Base-by-base conservation (phyloP, 768 basidiomycete genomes). In the Gymnopilus dilepis region DNA sequence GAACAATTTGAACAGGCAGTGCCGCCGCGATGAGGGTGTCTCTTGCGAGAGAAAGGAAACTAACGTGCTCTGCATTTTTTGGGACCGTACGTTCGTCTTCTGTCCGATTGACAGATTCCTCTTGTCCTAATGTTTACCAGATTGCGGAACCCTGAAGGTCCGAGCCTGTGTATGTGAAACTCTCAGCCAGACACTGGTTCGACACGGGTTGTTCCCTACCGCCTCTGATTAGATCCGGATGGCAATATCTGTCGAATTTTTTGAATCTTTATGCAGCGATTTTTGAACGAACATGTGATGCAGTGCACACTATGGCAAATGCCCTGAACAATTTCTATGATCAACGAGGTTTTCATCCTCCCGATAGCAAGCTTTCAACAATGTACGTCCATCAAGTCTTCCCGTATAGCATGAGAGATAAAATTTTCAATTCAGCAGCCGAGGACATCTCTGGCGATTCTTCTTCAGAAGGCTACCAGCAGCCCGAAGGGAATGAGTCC, bases 281-380 rank as follows among this genome's bases (percentile, higher is more conserved):
- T 1, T 80, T 79, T 41, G 72, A 79, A 59, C 61, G 68, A 0
- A 77, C 78, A 0, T 78, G 76, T 19, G 71, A 80, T 54, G 76
- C 77, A 5, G 65, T 78, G 38, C 68, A 71, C 34, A 73, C 67
- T 0, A 41, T 74, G 28, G 64, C 75, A 0, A 42, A 45, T 15
- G 71, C 74, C 0, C 63, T 78, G 2, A 70, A 69, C 22, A 69
- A 62, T 0, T 73, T 74, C 48, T 78, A 80, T 45, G 55, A 30
- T 7, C 48, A 64, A 21, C 66, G 72, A 3, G 74, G 74, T 0
- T 77, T 67, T 48, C 17, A 42, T 28, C 41, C 61, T 26, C 9
- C 40, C 0, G 65, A 72, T 33, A n/a, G n/a, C n/a, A n/a, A n/a
- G n/a, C 28, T 48, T 28, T 6, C n/a, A 48, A 17, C 4, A 28